Percentiles rank a stretch among this genome's conserved stretches.
Evolutionary conservation across 1,284 basidiomycete species (phyloP).

Genomic region (Athelia psychrophila): DNA sequence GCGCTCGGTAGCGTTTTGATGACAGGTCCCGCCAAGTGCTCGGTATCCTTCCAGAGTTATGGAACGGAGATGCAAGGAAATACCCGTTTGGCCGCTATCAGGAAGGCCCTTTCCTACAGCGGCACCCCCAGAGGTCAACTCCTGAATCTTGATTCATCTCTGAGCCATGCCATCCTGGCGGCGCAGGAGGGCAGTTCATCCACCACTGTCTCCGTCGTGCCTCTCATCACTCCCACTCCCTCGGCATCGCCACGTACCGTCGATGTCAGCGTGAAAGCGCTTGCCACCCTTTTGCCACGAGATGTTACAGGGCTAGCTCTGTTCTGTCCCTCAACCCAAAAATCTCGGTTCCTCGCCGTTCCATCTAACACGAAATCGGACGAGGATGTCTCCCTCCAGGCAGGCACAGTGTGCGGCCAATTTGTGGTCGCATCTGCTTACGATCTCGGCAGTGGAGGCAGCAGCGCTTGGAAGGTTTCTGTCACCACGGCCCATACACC

Average conservation of each 20-base stretch:
- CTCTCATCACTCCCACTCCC: background rate
- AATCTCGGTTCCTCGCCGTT: slow-evolving; percentile 12
- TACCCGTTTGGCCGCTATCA: slow-evolving; percentile 1
- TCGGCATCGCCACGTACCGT: background rate
- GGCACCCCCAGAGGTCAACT: slow-evolving; percentile 12
- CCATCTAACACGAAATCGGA: slow-evolving; percentile 2
- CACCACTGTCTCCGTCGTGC: background rate
- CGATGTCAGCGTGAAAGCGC: background rate
- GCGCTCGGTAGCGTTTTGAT: slow-evolving; percentile 20
- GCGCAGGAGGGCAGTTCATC: background rate
- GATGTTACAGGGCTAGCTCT: slow-evolving; percentile 7
- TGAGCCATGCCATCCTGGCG: background rate
- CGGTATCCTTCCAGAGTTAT: slow-evolving; percentile 18
- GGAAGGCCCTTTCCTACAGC: slow-evolving; percentile 9
- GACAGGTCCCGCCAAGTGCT: slow-evolving; percentile 24
- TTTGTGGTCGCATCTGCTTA: slow-evolving; percentile 29
- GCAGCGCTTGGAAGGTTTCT: slow-evolving; percentile 21
- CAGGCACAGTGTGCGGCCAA: slow-evolving; percentile 21
- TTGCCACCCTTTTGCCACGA: background rate
- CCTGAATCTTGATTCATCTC: slow-evolving; percentile 2
- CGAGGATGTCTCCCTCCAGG: slow-evolving; percentile 13
- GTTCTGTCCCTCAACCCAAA: slow-evolving; percentile 12
- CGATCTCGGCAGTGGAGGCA: slow-evolving; percentile 13
- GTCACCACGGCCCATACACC: slow-evolving; percentile 22
- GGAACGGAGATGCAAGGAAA: slow-evolving; percentile 9